Conservation (phyloP, 768 basidiomycete genomes). For the Hypsizygus marmoreus region DNA sequence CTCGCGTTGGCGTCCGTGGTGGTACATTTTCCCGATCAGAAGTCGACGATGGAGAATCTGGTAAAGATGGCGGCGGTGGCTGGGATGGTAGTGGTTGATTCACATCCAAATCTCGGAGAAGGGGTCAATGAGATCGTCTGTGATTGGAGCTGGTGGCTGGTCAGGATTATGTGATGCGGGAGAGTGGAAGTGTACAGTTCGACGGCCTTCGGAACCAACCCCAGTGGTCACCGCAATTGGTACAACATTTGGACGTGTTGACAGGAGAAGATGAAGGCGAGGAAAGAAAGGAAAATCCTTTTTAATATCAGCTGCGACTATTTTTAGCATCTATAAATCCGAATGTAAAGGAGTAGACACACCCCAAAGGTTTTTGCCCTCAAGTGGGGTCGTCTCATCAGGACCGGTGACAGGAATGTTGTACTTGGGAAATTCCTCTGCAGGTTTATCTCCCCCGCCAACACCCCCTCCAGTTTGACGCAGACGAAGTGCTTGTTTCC, state of each 20-base stretch:
- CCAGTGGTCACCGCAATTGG: conserved; percentile 29
- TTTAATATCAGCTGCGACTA: background rate
- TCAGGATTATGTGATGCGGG: conserved; percentile 10
- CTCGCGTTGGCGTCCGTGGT: background rate
- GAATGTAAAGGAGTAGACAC: background rate
- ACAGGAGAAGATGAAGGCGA: conserved; percentile 6
- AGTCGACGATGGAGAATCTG: conserved; percentile 7
- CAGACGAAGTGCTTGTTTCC: no score
- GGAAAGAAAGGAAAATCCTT: background rate
- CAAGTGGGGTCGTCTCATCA: background rate
- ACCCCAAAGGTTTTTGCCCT: conserved; percentile 2
- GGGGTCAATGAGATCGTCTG: no score
- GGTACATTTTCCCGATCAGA: background rate
- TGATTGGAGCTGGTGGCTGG: background rate
- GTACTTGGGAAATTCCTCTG: no score
- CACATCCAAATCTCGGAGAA: no score
- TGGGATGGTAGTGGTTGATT: background rate
- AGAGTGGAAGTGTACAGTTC: conserved; percentile 20
- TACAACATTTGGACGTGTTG: conserved; percentile 22
- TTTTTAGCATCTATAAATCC: background rate
- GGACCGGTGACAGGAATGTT: background rate
- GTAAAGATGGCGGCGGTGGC: background rate
- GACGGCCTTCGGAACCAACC: conserved; percentile 23
- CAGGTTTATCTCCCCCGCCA: no score
- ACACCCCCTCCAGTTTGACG: no score